phyloP scores from a whole-genome alignment of 495 filamentous ascomycete genomes.

The Pyrenula aspistea region DNA sequence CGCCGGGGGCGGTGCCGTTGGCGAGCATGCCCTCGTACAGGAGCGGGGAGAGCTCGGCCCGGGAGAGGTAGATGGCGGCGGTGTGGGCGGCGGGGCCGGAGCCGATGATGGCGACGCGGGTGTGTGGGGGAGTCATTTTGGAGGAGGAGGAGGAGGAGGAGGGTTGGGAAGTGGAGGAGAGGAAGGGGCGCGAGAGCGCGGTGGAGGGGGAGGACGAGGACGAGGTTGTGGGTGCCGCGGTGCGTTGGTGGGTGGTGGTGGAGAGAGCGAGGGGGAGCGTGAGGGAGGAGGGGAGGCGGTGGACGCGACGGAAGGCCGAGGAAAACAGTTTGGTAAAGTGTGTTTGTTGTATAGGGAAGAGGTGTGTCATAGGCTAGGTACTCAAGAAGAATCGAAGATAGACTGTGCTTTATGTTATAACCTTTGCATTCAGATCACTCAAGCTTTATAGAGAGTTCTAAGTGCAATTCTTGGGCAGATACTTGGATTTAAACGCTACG shows the following conservation, averaged over 20 bases:
- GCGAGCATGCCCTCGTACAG: constrained; percentile 97
- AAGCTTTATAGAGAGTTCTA: no score
- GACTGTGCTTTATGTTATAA: no score
- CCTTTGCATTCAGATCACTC: no score
- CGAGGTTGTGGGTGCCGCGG: constrained; percentile 29
- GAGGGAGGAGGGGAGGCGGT: constrained; percentile 49
- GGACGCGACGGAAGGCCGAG: constrained; percentile 55
- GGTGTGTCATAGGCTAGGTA: no score
- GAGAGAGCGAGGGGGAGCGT: constrained; percentile 49
- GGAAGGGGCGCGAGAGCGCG: constrained; percentile 17
- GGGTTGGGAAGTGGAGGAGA: constrained; percentile 30
- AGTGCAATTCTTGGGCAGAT: no score
- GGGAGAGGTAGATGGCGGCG: constrained; percentile 87
- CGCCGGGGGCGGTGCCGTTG: constrained; percentile 90
- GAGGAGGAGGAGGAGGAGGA: constrained; percentile 21
- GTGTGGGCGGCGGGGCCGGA: constrained; percentile 97
- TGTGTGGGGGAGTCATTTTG: constrained; percentile 35
- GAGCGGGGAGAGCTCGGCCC: constrained; percentile 79
- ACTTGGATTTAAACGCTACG: no score
- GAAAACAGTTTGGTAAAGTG: constrained; percentile 86
- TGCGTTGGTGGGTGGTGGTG: constrained; percentile 50
- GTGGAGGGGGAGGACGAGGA: constrained; percentile 25
- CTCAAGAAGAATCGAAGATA: no score
- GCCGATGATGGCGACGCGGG: constrained; percentile 48
- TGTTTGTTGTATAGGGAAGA: no score